A percentile compares a stretch with the other conserved stretches of the same genome.
phyloP scores from a whole-genome alignment of 83 land plant species.

The Picea abies region DNA sequence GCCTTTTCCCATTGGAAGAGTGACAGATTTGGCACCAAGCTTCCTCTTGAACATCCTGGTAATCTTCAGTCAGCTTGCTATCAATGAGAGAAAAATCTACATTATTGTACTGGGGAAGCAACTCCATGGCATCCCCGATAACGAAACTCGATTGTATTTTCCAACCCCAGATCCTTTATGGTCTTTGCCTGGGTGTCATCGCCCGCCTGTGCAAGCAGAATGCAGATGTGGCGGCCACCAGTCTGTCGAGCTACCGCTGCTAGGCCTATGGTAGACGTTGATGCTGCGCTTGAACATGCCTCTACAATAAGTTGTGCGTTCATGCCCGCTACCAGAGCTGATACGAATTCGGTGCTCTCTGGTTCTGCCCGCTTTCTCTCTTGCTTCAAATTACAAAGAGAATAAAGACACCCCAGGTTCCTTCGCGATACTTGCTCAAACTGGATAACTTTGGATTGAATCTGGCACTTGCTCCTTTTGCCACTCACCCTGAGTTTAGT shows the following conservation, averaged over 20 bases:
- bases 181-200: conserved; percentile 13
- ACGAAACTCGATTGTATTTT: conserved; percentile 40
- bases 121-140: conserved; percentile 64
- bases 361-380: conserved; percentile 30
- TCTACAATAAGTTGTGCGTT: conserved; percentile 12
- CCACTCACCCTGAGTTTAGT: too few species aligned
- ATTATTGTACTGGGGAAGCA: too few species aligned
- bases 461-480: too few species aligned
- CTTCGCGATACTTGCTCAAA: too few species aligned
- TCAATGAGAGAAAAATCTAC: too few species aligned
- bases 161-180: conserved; percentile 40
- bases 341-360: conserved; percentile 46
- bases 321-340: conserved; percentile 71
- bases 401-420: too few species aligned
- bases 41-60: too few species aligned
- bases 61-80: too few species aligned
- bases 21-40: too few species aligned
- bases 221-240: conserved; percentile 57
- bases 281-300: conserved; percentile 23
- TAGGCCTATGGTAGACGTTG: conserved; percentile 44
- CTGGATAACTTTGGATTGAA: too few species aligned
- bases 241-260: conserved; percentile 63
- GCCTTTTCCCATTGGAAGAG: too few species aligned
- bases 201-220: conserved; percentile 26
- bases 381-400: too few species aligned